A percentile compares a stretch with the other conserved stretches of the same genome.
phyloP scores from a whole-genome alignment of 2,329 filamentous ascomycete species.

The Colletotrichum kahawae region DNA sequence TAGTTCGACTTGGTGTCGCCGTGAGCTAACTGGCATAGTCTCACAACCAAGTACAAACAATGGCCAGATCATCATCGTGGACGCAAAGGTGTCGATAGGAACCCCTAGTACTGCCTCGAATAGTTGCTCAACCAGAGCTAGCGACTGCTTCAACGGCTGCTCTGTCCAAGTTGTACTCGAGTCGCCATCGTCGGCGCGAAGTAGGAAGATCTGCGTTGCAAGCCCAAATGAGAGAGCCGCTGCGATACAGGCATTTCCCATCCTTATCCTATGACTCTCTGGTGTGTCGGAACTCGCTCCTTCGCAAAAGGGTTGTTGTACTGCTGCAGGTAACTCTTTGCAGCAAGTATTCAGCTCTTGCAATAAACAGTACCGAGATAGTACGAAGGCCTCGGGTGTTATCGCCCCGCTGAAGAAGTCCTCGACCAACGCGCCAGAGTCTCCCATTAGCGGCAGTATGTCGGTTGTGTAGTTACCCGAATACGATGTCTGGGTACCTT shows the following conservation, averaged over 20 bases:
- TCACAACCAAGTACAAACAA: conserved; percentile 12
- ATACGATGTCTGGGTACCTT: conserved; percentile 4
- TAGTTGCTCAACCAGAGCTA: neutral
- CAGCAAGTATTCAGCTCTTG: neutral
- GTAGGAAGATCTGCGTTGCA: conserved; percentile 11
- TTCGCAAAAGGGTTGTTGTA: neutral
- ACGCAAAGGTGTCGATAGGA: neutral
- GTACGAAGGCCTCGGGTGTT: neutral
- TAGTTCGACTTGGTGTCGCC: neutral
- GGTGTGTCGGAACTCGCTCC: neutral
- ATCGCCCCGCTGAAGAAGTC: neutral
- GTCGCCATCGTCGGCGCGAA: neutral
- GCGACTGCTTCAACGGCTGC: neutral
- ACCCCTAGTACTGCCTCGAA: neutral
- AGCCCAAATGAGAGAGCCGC: neutral
- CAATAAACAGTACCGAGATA: neutral
- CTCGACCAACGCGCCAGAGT: neutral
- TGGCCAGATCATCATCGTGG: conserved; percentile 19
- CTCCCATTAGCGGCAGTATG: conserved; percentile 1
- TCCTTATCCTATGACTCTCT: neutral
- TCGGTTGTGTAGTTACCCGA: neutral
- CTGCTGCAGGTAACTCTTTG: neutral
- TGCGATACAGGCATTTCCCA: conserved; percentile 5
- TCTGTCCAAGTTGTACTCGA: neutral
- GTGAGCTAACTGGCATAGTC: neutral